Percentiles rank a stretch among this genome's conserved stretches.
Evolutionary conservation across 2,329 filamentous ascomycete species (phyloP).

Genomic region (Rhexocercosporidium sp.): DNA sequence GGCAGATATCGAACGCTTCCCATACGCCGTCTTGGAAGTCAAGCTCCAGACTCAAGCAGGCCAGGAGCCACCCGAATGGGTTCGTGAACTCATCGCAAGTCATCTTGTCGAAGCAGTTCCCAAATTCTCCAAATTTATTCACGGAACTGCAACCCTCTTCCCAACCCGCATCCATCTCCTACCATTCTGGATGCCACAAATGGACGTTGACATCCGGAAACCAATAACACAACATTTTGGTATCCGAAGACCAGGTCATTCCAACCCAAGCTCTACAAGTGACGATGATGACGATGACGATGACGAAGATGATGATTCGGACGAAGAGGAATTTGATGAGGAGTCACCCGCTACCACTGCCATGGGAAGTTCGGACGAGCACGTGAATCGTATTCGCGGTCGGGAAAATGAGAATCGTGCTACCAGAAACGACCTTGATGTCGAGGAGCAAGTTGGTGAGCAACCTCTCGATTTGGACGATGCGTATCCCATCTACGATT

Average conservation of each 20-base stretch:
- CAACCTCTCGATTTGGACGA: slow-evolving; percentile 64
- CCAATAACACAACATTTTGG: slow-evolving; percentile 87
- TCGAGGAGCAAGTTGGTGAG: slow-evolving; percentile 81
- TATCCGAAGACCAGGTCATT: slow-evolving; percentile 79
- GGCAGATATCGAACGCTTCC: slow-evolving; percentile 87
- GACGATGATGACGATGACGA: slow-evolving; percentile 77
- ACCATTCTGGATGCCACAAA: slow-evolving; percentile 98
- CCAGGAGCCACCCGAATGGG: slow-evolving; percentile 95
- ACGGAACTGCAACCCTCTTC: slow-evolving; percentile 88
- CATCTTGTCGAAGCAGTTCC: slow-evolving; percentile 98
- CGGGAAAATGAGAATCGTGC: slow-evolving; percentile 32
- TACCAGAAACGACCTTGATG: slow-evolving; percentile 61
- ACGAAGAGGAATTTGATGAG: slow-evolving; percentile 53
- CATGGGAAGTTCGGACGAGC: slow-evolving; percentile 30
- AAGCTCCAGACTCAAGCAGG: slow-evolving; percentile 97
- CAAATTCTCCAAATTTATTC: slow-evolving; percentile 99
- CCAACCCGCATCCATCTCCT: slow-evolving; percentile 86
- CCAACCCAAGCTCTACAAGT: slow-evolving; percentile 76
- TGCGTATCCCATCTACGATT: slow-evolving; percentile 84
- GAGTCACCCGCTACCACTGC: slow-evolving; percentile 22
- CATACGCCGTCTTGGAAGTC: slow-evolving; percentile 94
- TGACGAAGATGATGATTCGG: slow-evolving; percentile 72
- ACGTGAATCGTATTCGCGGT: slow-evolving; percentile 29
- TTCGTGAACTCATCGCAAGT: slow-evolving; percentile 88
- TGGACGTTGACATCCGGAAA: slow-evolving; percentile 97